Base-by-base conservation (phyloP, 768 basidiomycete species). In the Naganishia vishniacii region DNA sequence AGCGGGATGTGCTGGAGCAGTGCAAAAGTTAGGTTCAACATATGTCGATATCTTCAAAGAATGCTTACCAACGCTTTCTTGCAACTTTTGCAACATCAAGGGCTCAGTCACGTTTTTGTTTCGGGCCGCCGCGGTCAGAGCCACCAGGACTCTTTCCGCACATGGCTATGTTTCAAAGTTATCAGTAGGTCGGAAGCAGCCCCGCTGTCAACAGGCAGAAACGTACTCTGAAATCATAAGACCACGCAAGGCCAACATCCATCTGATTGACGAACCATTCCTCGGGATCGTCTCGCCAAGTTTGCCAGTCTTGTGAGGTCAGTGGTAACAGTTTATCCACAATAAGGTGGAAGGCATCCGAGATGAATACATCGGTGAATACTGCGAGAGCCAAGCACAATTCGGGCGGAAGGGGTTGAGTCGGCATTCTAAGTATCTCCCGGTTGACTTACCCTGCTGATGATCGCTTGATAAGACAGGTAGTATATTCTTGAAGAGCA, bases 231-330 rank as follows among this genome's bases (percentile, higher is more conserved):
- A 95, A 84, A 70, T 94, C 91, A 71, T 83, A 97, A 70, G 92
- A 87, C 92, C 93, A 97, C 63, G 88, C 85, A 41, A 93, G 91
- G 45, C 85, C 88, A 67, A 91, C 91, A 67, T 86, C 86, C 64
- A 91, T 90, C 76, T 97, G 91, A 11, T 84, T 77, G 65, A 90
- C 89, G 12, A 94, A 83, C 90, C 91, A 99, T 70, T 93, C 89
- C 79, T 99, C 94, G 0, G 93, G 91, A 73, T 93, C 90, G 16
- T 82, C 81, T 78, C 86, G 81, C 89, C 93, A 91, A 4, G 82
- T 82, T 68, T 90, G 84, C 11, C 97, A 81, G 75, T 97, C 94
- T 1, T 82, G 78, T 5, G 87, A 82, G 60, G 87, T 87, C 47
- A 99, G 80, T 13, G 89, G 90, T 75, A 99, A 85, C 71, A 94